A percentile compares a stretch with the other conserved stretches of the same genome.
Conservation (phyloP, 345 rosid species). For the Moringa oleifera region DNA sequence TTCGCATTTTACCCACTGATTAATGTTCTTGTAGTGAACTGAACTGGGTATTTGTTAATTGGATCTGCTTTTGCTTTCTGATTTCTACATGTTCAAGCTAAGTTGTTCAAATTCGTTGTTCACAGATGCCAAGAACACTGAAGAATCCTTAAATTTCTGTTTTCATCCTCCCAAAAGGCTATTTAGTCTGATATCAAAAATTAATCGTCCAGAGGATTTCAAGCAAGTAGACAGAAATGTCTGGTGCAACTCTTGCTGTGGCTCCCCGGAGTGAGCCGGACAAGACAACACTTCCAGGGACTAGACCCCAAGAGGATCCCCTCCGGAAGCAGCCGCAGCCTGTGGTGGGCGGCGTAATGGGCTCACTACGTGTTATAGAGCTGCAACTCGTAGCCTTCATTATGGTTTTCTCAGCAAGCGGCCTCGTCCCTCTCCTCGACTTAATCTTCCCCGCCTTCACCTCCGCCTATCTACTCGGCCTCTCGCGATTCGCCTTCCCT, state of each 20-base stretch:
- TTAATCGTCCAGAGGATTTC: no score
- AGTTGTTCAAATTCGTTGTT: no score
- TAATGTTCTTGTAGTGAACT: no score
- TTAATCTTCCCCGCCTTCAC: constrained; percentile 72
- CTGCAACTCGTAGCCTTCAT: constrained; percentile 88
- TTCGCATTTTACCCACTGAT: no score
- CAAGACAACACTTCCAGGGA: constrained; percentile 13
- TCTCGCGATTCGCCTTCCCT: constrained; percentile 73
- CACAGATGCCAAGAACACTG: no score
- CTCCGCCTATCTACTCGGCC: constrained; percentile 47
- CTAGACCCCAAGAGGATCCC: constrained; percentile 23
- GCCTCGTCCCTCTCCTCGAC: constrained; percentile 83
- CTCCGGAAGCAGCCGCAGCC: constrained; percentile 26
- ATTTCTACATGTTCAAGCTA: no score
- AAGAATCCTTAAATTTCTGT: no score
- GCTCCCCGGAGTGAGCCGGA: constrained; percentile 38
- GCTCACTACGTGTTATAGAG: constrained; percentile 75
- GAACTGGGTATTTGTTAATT: no score
- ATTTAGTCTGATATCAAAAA: no score
- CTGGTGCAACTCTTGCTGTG: constrained; percentile 68
- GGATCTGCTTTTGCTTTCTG: no score
- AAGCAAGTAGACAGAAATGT: constrained; percentile 30
- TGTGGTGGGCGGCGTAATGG: constrained; percentile 47
- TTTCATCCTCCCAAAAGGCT: no score
- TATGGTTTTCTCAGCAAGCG: constrained; percentile 79